A percentile compares a stretch with the other conserved stretches of the same genome.
phyloP scores from a whole-genome alignment of 2,329 filamentous ascomycete species.

The Ceratocystis destructans region DNA sequence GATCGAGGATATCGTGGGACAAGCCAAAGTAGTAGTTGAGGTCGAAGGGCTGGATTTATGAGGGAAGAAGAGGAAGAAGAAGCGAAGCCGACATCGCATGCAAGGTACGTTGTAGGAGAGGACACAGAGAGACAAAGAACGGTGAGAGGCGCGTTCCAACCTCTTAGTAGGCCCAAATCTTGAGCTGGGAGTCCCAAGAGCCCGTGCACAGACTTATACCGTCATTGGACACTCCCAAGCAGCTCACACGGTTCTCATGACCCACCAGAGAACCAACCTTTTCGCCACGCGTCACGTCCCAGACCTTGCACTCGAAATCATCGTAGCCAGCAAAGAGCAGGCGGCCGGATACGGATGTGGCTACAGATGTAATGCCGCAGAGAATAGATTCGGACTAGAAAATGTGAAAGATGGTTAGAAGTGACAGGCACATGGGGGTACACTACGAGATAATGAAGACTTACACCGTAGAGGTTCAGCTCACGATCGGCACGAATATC shows the following conservation, averaged over 20 bases:
- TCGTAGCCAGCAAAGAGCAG: conserved; percentile 95
- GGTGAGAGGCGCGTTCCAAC: not conserved
- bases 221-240: conserved; percentile 95
- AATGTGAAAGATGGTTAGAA: not conserved
- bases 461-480: conserved; percentile 53
- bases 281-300: conserved; percentile 92
- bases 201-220: conserved; percentile 98
- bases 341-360: conserved; percentile 90
- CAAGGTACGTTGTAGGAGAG: conserved; percentile 1
- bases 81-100: conserved; percentile 10
- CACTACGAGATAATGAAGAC: not conserved
- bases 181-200: conserved; percentile 95
- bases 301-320: conserved; percentile 99
- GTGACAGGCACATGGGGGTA: not conserved
- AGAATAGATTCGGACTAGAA: conserved; percentile 84
- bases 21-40: not conserved
- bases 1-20: not conserved
- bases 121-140: not conserved
- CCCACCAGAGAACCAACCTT: conserved; percentile 93
- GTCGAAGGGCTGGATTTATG: not conserved
- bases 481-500: conserved; percentile 91
- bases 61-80: not conserved
- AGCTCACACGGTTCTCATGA: conserved; percentile 98
- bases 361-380: conserved; percentile 95
- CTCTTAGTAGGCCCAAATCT: conserved; percentile 70